Base-by-base conservation (phyloP, 2,329 filamentous ascomycete species). In the Epichloe typhina region DNA sequence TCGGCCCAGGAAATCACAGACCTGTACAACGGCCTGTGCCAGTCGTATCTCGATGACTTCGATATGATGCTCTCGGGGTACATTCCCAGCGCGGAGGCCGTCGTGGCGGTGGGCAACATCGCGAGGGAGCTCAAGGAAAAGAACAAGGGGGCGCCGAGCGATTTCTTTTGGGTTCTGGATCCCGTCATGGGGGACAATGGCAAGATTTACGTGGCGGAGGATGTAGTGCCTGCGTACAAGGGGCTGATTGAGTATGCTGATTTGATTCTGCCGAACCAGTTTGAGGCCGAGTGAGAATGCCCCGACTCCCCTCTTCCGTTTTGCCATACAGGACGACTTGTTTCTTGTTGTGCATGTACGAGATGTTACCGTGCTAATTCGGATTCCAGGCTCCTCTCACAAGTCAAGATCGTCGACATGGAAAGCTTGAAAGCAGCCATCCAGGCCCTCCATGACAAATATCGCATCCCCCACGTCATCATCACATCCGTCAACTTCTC, bases 131-230 rank as follows among this genome's bases (percentile, higher is more conserved):
- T 96, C 54, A 86, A 84, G 64, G 72, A 77, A 49, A 84, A 82
- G 59, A 75, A 79, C 2, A 72, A 70, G 37, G 72, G 70, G 13
- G 75, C 73, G 35, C 83, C 86, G 0, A 86, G 88, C 0, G 81
- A 77, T 44, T 95, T 97, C 71, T 97, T 97, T 69, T 97, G 91
- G 91, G 88, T 95, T 3, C 76, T 98, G 26, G 93, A 98, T 65
- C 93, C 94, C 0, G 93, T 98, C 46, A 98, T 98, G 93, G 93
- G 93, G 33, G 93, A 98, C 64, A 89, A 96, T 61, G 93, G 89
- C 47, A 81, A 79, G 57, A 74, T 98, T 12, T 98, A 98, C 63
- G 91, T 98, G 7, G 86, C 84, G 5, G 83, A 91, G 59, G 88
- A 95, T 56, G 88, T 95, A 3, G 86, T 97, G 15, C 90, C 90